A percentile compares a stretch with the other conserved stretches of the same genome.
phyloP scores from a whole-genome alignment of 305 asterid species.

The Rubia peregrina region DNA sequence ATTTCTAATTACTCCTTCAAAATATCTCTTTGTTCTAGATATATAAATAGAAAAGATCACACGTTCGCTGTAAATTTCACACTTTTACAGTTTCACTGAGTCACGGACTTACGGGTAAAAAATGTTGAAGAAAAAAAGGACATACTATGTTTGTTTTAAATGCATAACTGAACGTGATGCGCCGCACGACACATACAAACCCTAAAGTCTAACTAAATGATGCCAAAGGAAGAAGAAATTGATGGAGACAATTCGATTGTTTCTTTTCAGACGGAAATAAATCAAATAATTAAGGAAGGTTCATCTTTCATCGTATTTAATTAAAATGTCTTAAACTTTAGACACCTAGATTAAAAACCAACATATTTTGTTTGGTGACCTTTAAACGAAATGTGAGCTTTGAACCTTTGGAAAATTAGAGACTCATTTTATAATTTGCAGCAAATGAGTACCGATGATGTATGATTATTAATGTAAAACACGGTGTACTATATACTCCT shows the following conservation, averaged over 20 bases:
- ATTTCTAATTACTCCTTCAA: no score
- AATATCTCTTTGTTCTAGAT: no score
- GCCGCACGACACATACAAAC: neutral
- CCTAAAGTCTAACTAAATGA: constrained; percentile 2
- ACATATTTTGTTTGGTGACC: no score
- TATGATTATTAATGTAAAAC: no score
- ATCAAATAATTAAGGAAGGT: neutral
- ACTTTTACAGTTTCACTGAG: neutral
- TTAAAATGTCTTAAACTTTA: no score
- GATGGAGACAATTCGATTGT: neutral
- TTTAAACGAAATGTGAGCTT: no score
- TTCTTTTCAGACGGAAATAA: neutral
- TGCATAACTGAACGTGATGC: constrained; percentile 4
- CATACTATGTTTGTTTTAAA: neutral
- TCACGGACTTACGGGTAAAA: neutral
- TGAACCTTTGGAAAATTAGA: no score
- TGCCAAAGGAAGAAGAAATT: neutral
- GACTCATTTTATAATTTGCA: no score
- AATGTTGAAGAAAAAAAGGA: neutral
- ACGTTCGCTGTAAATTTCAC: neutral
- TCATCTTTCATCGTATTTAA: neutral
- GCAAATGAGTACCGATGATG: no score
- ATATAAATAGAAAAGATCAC: no score
- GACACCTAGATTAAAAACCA: no score
- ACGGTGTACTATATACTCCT: no score